Base-by-base conservation (phyloP, 768 basidiomycete species). In the Boletus pseudopeckii region DNA sequence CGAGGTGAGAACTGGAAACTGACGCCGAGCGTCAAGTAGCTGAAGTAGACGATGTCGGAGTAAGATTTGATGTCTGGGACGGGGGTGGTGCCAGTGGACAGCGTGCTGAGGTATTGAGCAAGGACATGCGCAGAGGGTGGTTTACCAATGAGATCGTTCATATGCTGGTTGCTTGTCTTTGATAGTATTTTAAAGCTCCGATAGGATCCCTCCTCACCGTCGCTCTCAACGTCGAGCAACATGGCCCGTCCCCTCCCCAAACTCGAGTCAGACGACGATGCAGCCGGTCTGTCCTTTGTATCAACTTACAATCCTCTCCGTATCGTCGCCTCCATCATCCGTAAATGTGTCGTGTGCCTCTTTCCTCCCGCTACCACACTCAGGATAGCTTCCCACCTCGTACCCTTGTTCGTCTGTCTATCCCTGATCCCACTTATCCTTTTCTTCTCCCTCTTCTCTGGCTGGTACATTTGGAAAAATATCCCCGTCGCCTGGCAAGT, bases 41-140 rank as follows among this genome's bases (percentile, higher is more conserved):
- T 95, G 74, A 90, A 81, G 75, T 94, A 98, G 58, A 92, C 83
- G 8, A 81, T 80, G 68, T 97, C 92, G 28, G 90, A 67, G 68
- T 91, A 94, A 0, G 83, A 75, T 67, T 90, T 92, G 70, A 92
- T 72, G 60, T 90, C 81, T 32, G 90, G 85, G 13, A 44, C 42
- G 45, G 64, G 58, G 18, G 56, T 48, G 15, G 55, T 44, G 18
- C 55, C 56, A 11, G 69, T 40, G 11, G 70, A 61, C 14, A 83
- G 62, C 8, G 63, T 64, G 10, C 64, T 36, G 52, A 89, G 71
- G 55, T 78, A 82, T 10, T 69, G 64, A 7, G 69, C 38, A 20
- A 89, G 62, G 11, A 61, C 57, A 15, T 71, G 62, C 10, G 84
- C 80, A 30, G 74, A 75, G 7, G 84, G 85, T 22, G 73, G 61